Evolutionary conservation across 257 asterid genomes (phyloP).

Genomic region (Solanum virginianum): DNA sequence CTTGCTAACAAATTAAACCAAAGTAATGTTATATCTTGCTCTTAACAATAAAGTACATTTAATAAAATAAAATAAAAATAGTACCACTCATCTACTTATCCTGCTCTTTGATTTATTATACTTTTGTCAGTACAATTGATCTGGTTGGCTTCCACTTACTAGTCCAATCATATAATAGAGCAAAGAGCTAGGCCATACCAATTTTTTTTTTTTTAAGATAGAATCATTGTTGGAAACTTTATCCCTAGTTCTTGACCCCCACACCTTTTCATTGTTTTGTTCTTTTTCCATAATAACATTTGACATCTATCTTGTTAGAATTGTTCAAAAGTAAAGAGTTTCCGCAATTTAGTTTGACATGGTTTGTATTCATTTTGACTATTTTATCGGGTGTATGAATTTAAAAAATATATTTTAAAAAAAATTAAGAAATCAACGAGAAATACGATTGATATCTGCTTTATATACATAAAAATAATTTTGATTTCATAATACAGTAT

Average conservation of each 20-base stretch:
- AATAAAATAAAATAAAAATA: not conserved
- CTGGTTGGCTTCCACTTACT: conserved; percentile 12
- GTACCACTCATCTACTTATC: not conserved
- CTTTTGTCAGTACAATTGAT: not conserved
- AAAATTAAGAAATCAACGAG: no score
- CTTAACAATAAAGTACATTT: not conserved
- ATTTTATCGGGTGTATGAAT: not conserved
- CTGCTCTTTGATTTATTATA: not conserved
- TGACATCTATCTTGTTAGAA: no score
- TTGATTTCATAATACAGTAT: not conserved
- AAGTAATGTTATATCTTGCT: not conserved
- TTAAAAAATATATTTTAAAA: no score
- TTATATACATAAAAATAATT: not conserved
- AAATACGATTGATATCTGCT: not conserved
- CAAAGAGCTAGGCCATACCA: not conserved
- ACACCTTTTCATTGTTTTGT: not conserved
- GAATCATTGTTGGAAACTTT: conserved; percentile 3
- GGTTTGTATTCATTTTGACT: not conserved
- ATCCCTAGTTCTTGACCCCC: not conserved
- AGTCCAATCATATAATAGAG: not conserved
- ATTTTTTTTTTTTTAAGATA: not conserved
- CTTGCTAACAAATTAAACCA: not conserved
- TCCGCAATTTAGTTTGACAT: accelerated
- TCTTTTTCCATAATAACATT: not conserved
- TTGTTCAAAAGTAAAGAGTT: no score